Evolutionary conservation across 179 eudicot genomes (phyloP).

Genomic region (Heliamphora pulchella): DNA sequence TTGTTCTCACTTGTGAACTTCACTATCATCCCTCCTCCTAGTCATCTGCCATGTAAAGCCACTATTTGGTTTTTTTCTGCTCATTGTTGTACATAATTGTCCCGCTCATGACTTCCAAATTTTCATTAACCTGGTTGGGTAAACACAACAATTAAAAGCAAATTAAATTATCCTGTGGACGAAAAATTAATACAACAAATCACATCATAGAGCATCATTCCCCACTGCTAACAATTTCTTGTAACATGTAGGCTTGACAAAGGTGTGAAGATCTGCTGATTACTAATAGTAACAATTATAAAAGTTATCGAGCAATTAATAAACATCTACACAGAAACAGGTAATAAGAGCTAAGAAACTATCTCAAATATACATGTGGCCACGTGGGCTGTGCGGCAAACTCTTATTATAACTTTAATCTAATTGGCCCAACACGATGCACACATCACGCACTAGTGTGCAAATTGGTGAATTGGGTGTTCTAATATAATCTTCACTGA

Average conservation of each 20-base stretch:
- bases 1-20: no score
- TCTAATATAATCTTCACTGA: not conserved
- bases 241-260: not conserved
- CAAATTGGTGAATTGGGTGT: not conserved
- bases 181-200: not conserved
- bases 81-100: constrained; percentile 16
- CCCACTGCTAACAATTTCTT: not conserved
- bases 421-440: not conserved
- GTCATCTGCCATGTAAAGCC: no score
- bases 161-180: not conserved
- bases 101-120: constrained; percentile 47
- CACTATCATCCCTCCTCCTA: no score
- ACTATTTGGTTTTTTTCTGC: no score
- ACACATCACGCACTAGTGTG: not conserved
- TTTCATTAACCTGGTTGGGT: constrained; percentile 27
- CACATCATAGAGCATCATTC: not conserved
- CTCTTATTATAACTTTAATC: not conserved
- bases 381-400: no score
- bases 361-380: no score
- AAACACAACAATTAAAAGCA: not conserved
- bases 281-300: not conserved
- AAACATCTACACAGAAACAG: not conserved
- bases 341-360: not conserved
- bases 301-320: not conserved
- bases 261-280: no score